Conservation (phyloP, 495 filamentous ascomycete genomes). For the Neurospora sp. region DNA sequence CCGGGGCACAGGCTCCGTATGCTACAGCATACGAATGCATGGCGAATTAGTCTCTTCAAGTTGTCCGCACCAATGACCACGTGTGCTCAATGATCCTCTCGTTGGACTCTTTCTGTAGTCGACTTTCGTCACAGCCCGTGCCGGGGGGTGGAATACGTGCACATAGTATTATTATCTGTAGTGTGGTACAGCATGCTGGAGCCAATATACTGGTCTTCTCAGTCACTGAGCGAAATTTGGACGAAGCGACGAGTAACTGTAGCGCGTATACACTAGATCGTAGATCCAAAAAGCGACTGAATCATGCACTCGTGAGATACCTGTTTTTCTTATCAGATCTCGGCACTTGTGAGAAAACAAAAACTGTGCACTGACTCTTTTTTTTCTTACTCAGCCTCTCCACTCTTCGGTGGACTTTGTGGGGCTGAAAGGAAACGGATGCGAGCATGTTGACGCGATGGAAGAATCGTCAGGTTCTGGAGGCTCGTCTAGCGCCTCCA, state of each 20-base stretch:
- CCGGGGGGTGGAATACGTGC: background rate
- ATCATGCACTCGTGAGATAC: background rate
- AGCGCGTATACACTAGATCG: background rate
- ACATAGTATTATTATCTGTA: background rate
- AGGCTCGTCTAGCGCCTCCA: background rate
- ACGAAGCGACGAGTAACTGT: background rate
- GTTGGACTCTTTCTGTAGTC: background rate
- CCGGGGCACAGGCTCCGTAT: background rate
- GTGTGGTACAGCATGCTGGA: background rate
- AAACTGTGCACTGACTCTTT: background rate
- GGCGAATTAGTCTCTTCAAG: background rate
- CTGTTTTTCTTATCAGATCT: background rate
- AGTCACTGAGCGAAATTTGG: background rate
- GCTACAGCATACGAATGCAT: background rate
- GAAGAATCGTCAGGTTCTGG: background rate
- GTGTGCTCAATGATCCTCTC: background rate
- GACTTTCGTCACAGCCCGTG: background rate
- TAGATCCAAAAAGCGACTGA: background rate
- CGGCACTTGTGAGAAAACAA: background rate
- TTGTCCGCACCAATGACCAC: background rate
- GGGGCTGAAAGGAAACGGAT: background rate
- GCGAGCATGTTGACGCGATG: background rate
- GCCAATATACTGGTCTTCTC: background rate
- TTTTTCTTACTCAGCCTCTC: background rate
- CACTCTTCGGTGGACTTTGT: background rate